These are phyloP conservation scores for Urtica urens DNA, from an alignment of 306 rosid species.

Conservation along the genomic window DNA sequence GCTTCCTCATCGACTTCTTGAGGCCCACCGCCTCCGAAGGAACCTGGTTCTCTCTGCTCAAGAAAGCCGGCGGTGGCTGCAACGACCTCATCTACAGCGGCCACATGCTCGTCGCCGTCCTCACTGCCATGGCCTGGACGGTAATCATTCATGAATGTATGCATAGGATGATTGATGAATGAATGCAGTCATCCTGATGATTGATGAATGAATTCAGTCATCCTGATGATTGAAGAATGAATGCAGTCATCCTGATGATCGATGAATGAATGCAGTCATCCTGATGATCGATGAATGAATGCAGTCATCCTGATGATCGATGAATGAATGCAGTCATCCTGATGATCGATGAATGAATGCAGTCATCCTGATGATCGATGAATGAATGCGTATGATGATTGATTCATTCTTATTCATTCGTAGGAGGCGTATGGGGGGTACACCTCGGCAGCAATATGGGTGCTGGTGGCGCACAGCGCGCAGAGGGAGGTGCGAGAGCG, in stretches of 20 bases:
- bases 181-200: too few relatives aligned
- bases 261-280: too few relatives aligned
- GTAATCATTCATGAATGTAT: slow-evolving; percentile 45
- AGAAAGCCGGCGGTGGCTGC: slow-evolving; percentile 93
- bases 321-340: too few relatives aligned
- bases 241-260: too few relatives aligned
- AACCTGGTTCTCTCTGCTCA: slow-evolving; percentile 71
- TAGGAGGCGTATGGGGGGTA: slow-evolving; percentile 96
- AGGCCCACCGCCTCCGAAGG: slow-evolving; percentile 67
- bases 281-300: too few relatives aligned
- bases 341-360: too few relatives aligned
- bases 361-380: too few relatives aligned
- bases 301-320: too few relatives aligned
- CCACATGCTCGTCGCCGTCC: slow-evolving; percentile 90
- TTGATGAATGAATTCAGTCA: too few relatives aligned
- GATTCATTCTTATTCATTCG: too few relatives aligned
- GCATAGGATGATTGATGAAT: neutral
- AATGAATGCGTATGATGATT: too few relatives aligned
- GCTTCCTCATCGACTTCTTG: slow-evolving; percentile 60
- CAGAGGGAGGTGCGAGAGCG: slow-evolving; percentile 94
- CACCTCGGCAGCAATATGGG: slow-evolving; percentile 82
- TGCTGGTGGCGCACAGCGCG: slow-evolving; percentile 68
- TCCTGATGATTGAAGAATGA: too few relatives aligned
- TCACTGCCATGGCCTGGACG: slow-evolving; percentile 99
- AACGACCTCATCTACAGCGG: slow-evolving; percentile 93